These are phyloP conservation scores for Rhodosporidiobolus sp. DNA, from an alignment of 768 basidiomycete genomes.

Conservation along the genomic window DNA sequence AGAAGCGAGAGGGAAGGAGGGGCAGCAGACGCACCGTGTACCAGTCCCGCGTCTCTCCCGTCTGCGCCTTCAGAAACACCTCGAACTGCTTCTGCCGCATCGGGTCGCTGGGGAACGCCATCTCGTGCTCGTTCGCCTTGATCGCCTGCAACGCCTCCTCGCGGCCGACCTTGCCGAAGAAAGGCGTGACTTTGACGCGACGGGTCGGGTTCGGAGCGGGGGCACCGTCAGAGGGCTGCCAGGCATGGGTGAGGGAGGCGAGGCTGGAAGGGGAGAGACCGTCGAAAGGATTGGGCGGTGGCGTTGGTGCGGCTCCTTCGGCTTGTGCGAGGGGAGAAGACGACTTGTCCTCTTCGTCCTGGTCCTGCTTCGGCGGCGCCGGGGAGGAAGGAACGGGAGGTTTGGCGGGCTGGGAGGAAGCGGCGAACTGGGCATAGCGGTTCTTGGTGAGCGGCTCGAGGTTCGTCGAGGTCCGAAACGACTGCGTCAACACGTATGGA, in stretches of 20 bases:
- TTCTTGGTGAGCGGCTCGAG: neutral
- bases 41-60: slow-evolving; percentile 5
- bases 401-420: too few relatives aligned
- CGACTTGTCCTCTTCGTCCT: too few relatives aligned
- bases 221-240: neutral
- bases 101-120: neutral
- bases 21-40: slow-evolving; percentile 3
- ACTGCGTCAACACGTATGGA: too few relatives aligned
- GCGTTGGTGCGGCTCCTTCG: too few relatives aligned
- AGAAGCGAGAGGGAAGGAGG: neutral
- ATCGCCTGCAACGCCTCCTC: neutral
- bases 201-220: neutral
- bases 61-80: slow-evolving; percentile 8
- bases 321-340: neutral
- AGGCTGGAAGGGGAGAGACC: neutral
- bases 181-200: neutral
- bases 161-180: neutral
- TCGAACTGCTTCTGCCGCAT: neutral
- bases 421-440: neutral
- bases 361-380: too few relatives aligned
- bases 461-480: neutral
- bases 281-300: too few relatives aligned
- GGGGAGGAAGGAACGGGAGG: neutral
- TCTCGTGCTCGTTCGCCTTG: neutral
- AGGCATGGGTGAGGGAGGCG: neutral